These are phyloP conservation scores for Pseudopyricularia javanii DNA, from an alignment of 2,329 filamentous ascomycete genomes.

Conservation along the genomic window DNA sequence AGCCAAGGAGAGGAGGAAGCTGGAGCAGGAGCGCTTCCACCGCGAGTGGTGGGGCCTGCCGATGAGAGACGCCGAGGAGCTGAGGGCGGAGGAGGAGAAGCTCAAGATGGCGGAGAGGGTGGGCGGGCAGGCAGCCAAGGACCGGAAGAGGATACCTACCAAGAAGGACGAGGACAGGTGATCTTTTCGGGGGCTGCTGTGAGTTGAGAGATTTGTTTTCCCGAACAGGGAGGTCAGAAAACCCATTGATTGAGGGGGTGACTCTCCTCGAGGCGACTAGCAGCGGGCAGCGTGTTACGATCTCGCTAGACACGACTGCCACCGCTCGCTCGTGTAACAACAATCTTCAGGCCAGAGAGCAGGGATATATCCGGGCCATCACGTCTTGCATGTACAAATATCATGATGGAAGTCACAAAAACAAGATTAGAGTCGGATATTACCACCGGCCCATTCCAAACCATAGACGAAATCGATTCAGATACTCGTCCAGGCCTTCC, in stretches of 20 bases:
- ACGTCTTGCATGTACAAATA: neutral
- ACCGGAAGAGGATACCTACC: conserved; percentile 13
- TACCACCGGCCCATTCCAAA: neutral
- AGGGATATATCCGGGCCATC: neutral
- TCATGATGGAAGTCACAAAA: neutral
- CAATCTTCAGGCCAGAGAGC: neutral
- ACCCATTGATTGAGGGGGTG: neutral
- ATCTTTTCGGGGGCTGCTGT: neutral
- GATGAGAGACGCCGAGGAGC: conserved; percentile 38
- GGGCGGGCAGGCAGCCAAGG: conserved; percentile 35
- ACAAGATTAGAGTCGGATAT: neutral
- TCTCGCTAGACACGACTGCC: neutral
- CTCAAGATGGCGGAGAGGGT: conserved; percentile 36
- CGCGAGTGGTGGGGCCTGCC: conserved; percentile 57
- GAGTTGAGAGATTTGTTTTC: neutral
- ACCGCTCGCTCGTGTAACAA: neutral
- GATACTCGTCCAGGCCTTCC: neutral
- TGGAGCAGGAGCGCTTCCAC: conserved; percentile 53
- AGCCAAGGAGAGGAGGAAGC: conserved; percentile 44
- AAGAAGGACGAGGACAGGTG: conserved; percentile 1
- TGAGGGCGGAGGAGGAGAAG: conserved; percentile 39
- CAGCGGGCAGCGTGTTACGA: too few species aligned
- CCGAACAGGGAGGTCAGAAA: neutral
- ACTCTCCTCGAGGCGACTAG: neutral
- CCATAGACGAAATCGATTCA: neutral